Percentiles rank a stretch among this genome's conserved stretches.
Conservation (phyloP, 371 early-diverging fungal genomes). For the Phascolomyces articulosus region DNA sequence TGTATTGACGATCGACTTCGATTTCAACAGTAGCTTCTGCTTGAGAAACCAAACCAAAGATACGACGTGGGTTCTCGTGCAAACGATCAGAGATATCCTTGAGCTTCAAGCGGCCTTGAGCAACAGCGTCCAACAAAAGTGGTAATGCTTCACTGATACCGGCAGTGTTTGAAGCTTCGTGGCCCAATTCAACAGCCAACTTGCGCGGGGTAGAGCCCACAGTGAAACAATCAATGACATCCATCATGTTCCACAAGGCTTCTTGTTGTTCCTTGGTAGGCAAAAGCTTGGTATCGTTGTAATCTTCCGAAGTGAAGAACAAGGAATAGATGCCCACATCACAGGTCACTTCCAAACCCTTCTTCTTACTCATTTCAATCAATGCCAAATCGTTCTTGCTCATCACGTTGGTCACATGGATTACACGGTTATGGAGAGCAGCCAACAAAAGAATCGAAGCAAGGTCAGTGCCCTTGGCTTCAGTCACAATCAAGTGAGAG, state of each 20-base stretch:
- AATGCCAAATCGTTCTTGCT: slow-evolving; percentile 81
- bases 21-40: slow-evolving; percentile 90
- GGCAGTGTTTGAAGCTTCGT: slow-evolving; percentile 38
- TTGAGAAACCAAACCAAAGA: slow-evolving; percentile 89
- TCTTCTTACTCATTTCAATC: slow-evolving; percentile 85
- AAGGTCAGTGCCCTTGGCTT: slow-evolving; percentile 86
- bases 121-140: slow-evolving; percentile 82
- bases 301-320: slow-evolving; percentile 66
- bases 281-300: slow-evolving; percentile 43
- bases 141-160: slow-evolving; percentile 82
- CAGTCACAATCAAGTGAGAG: slow-evolving; percentile 74
- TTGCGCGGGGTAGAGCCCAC: slow-evolving; percentile 74
- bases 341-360: slow-evolving; percentile 91
- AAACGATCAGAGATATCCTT: slow-evolving; percentile 77
- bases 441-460: slow-evolving; percentile 88
- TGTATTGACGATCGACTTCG: slow-evolving; percentile 63
- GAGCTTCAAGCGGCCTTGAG: slow-evolving; percentile 78
- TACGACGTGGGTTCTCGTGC: slow-evolving; percentile 83
- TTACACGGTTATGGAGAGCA: slow-evolving; percentile 75
- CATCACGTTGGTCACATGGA: slow-evolving; percentile 88
- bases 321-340: slow-evolving; percentile 87
- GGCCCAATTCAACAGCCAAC: slow-evolving; percentile 57
- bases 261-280: slow-evolving; percentile 62
- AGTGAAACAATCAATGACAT: slow-evolving; percentile 89
- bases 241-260: slow-evolving; percentile 80